Evolutionary conservation across 2,329 filamentous ascomycete genomes (phyloP), one percentile per base, ranked within the genome.

Genomic region (Domatiomyces catenatus): DNA sequence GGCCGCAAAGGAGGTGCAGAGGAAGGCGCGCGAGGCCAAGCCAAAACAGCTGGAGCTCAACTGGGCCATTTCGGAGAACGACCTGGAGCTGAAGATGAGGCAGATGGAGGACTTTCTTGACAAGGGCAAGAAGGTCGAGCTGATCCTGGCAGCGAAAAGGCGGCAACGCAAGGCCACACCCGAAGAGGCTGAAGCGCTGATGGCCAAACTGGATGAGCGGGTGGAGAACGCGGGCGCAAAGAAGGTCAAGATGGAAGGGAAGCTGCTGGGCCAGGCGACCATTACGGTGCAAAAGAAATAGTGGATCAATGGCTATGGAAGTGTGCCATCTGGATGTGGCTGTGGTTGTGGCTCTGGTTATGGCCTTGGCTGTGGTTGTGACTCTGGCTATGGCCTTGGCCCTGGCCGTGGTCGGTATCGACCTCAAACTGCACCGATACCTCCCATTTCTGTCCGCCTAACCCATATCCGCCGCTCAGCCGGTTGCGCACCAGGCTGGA

Each of bases 371-470:
- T n/a, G n/a, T 39, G 32, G 32, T 15, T 15, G 32, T 39, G 32
- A 12, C 32, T 15, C 4, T 39, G 32, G 32, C 32, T 32, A 12
- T 32, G 28, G 28, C 28, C 28, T 8, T 32, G 28, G 28, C 28
- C 28, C 28, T 32, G 28, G 28, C 28, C 28, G 28, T 32, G 28
- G 18, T 17, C 45, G 22, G 51, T 48, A 24, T 79, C 76, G 50
- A 75, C 64, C 45, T 70, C 80, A 63, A 87, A 80, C 69, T 96
- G 87, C 48, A 93, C 74, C 46, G 85, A 93, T 12, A 96, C 86
- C 69, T 98, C 92, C 92, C 92, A 98, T 61, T 81, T 82, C 63
- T 92, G 74, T 39, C 81, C 84, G 3, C 84, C 84, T 44, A 79
- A 77, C 7, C 89, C 89, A 65, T 94, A 94, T 1, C 85, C 86